phyloP scores from a whole-genome alignment of 2,329 filamentous ascomycete genomes.

The Pezicula rhizophila region DNA sequence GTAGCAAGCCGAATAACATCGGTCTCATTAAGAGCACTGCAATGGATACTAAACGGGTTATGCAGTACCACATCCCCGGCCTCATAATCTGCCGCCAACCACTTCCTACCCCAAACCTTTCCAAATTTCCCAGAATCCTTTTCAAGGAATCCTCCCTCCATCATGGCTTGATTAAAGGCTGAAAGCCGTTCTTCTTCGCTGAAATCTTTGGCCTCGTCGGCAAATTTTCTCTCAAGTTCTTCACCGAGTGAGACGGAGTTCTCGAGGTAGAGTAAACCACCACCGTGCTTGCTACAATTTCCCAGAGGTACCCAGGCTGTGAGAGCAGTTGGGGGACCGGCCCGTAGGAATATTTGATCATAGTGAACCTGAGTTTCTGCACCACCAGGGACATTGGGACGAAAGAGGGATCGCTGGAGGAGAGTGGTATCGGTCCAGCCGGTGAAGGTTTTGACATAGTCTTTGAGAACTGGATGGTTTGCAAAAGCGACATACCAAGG shows the following conservation, averaged over 20 bases:
- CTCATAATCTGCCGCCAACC: slow-evolving; percentile 29
- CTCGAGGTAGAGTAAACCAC: slow-evolving; percentile 55
- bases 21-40: neutral
- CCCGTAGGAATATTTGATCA: slow-evolving; percentile 45
- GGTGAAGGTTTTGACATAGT: slow-evolving; percentile 44
- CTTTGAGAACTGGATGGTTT: slow-evolving; percentile 38
- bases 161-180: neutral
- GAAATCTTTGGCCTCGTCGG: neutral
- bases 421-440: slow-evolving; percentile 48
- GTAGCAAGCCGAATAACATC: neutral
- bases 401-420: slow-evolving; percentile 46
- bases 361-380: slow-evolving; percentile 48
- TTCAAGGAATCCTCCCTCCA: neutral
- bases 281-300: slow-evolving; percentile 45
- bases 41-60: slow-evolving; percentile 33
- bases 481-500: neutral
- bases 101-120: slow-evolving; percentile 8
- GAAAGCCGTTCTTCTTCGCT: neutral
- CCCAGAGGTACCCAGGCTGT: slow-evolving; percentile 48
- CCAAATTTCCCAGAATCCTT: neutral
- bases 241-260: slow-evolving; percentile 16
- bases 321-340: slow-evolving; percentile 37
- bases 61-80: slow-evolving; percentile 35
- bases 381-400: slow-evolving; percentile 43
- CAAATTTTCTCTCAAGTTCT: neutral